phyloP scores from a whole-genome alignment of 257 asterid species.

The Solanum clarkiae region DNA sequence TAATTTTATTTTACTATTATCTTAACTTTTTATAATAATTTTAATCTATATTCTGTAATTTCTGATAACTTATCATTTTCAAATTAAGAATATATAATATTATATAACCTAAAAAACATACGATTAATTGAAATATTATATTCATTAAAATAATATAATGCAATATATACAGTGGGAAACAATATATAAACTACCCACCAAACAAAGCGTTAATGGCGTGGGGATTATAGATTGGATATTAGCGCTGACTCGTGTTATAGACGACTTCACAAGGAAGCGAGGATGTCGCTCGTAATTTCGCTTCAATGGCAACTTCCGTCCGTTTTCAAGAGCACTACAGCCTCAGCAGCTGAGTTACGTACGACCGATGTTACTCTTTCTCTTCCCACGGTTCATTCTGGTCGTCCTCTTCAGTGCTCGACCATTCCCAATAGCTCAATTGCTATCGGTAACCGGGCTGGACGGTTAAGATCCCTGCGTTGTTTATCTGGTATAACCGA shows the following conservation, averaged over 20 bases:
- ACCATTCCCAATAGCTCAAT: not conserved
- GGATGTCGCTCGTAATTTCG: not conserved
- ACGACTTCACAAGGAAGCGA: not conserved
- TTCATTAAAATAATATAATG: too few species aligned
- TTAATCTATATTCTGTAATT: too few species aligned
- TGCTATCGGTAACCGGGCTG: not conserved
- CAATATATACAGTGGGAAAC: too few species aligned
- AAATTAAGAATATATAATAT: too few species aligned
- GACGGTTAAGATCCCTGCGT: not conserved
- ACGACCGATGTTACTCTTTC: not conserved
- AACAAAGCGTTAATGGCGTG: not conserved
- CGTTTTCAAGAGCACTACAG: not conserved
- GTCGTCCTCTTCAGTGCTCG: not conserved
- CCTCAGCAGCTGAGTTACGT: not conserved
- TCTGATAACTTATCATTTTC: too few species aligned
- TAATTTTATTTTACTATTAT: too few species aligned
- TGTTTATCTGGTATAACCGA: not conserved
- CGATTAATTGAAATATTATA: too few species aligned
- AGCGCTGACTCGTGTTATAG: not conserved
- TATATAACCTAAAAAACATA: too few species aligned
- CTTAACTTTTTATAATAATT: too few species aligned
- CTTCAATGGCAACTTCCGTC: not conserved
- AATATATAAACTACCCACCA: too few species aligned
- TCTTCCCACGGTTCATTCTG: not conserved
- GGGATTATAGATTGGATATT: not conserved